Percentiles rank a stretch among this genome's conserved stretches.
Evolutionary conservation across 371 early-diverging fungal genomes (phyloP).

Genomic region (Zychaea mexicana): DNA sequence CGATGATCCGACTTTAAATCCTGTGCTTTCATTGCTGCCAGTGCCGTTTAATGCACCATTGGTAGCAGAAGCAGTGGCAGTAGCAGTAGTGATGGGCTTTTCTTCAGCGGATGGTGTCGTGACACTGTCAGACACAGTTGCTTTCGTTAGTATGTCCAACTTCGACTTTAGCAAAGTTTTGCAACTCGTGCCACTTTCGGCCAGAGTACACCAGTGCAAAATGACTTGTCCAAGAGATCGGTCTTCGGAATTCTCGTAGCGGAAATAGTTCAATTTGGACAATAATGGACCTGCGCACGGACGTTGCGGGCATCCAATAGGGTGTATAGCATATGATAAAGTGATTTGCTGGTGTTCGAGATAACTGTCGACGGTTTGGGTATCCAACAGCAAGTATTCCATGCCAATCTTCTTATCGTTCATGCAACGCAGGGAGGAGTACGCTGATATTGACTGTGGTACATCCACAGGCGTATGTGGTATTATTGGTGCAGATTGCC

Average conservation of each 20-base stretch:
- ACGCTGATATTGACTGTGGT: conserved; percentile 41
- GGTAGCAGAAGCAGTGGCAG: too few species aligned
- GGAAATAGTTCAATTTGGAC: conserved; percentile 58
- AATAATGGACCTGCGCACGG: conserved; percentile 62
- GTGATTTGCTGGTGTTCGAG: conserved; percentile 62
- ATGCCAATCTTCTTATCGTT: conserved; percentile 60
- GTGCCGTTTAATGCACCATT: too few species aligned
- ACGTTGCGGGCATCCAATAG: conserved; percentile 51
- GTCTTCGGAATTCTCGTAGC: conserved; percentile 40
- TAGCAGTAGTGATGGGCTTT: too few species aligned
- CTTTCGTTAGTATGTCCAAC: not conserved
- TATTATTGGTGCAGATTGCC: not conserved
- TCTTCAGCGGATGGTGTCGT: not conserved
- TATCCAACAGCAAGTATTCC: conserved; percentile 59
- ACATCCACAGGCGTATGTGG: not conserved
- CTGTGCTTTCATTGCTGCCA: not conserved
- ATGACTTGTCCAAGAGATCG: conserved; percentile 58
- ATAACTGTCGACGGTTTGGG: conserved; percentile 53
- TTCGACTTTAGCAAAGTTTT: conserved; percentile 16
- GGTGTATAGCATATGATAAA: conserved; percentile 53
- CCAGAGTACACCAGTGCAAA: conserved; percentile 45
- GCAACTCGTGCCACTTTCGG: conserved; percentile 26
- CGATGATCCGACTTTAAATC: not conserved
- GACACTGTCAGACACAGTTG: not conserved
- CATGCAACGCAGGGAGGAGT: conserved; percentile 31